A percentile compares a stretch with the other conserved stretches of the same genome.
These are phyloP conservation scores for Apiotrichum akiyoshidainum DNA, from an alignment of 1,284 basidiomycete genomes.

Conservation along the genomic window DNA sequence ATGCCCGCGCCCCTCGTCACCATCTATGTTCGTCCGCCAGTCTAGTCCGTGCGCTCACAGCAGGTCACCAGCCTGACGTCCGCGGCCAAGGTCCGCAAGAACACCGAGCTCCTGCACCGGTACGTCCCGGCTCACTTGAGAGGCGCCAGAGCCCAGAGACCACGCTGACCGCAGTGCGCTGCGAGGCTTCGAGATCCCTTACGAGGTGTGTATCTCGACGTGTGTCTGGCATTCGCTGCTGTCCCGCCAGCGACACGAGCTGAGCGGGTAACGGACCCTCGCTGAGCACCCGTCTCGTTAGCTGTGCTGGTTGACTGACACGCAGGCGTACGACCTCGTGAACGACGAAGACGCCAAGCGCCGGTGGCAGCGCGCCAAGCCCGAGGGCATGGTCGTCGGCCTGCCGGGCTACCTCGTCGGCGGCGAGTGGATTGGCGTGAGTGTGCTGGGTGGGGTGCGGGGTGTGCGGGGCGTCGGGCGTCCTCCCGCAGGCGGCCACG, in stretches of 20 bases:
- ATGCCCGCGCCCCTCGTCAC: constrained; percentile 39
- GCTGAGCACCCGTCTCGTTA: no score
- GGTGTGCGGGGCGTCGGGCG: no score
- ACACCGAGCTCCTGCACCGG: constrained; percentile 46
- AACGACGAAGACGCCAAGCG: constrained; percentile 47
- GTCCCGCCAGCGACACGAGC: no score
- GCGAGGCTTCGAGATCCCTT: constrained; percentile 42
- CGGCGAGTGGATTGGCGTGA: constrained; percentile 49
- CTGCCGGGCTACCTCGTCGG: constrained; percentile 48
- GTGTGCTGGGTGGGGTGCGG: constrained; percentile 10
- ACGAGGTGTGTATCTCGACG: constrained; percentile 29
- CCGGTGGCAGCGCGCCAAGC: constrained; percentile 47
- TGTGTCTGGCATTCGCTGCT: no score
- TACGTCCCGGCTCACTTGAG: constrained; percentile 17
- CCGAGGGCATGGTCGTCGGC: constrained; percentile 39
- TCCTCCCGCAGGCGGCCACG: no score
- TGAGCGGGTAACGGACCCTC: no score
- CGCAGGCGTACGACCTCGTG: constrained; percentile 37
- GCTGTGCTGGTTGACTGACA: neutral
- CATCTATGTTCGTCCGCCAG: constrained; percentile 30
- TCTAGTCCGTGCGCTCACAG: neutral
- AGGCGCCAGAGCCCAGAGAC: neutral
- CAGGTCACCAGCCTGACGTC: constrained; percentile 48
- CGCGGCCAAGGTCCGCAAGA: constrained; percentile 40
- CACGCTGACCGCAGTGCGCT: constrained; percentile 13